Conservation (phyloP, 2,329 filamentous ascomycete genomes). For the Mariannaea sp. region DNA sequence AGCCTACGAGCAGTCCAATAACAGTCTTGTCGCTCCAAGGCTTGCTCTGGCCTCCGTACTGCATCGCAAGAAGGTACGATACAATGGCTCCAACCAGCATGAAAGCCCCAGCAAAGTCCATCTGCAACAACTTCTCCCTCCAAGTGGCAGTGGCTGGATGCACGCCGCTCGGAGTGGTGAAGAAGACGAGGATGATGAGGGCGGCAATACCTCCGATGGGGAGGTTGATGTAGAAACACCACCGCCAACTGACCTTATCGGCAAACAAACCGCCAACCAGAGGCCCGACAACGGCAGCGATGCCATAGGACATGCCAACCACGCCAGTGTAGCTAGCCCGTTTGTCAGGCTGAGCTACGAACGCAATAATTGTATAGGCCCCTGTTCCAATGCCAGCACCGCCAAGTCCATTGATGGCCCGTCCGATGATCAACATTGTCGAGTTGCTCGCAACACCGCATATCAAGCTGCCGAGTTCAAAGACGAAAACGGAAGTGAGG, state of each 20-base stretch:
- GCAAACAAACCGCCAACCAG: constrained; percentile 46
- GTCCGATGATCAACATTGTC: constrained; percentile 55
- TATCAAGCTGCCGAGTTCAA: constrained; percentile 59
- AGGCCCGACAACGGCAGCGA: constrained; percentile 45
- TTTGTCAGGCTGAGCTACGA: constrained; percentile 43
- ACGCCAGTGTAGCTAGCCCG: constrained; percentile 47
- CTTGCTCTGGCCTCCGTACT: constrained; percentile 52
- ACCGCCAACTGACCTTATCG: constrained; percentile 45
- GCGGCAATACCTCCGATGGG: constrained; percentile 44
- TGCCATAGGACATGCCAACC: constrained; percentile 43
- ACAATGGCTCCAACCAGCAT: constrained; percentile 52
- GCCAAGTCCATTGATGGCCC: constrained; percentile 53
- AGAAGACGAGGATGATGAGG: constrained; percentile 47
- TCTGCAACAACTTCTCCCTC: constrained; percentile 53
- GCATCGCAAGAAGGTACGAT: constrained; percentile 51
- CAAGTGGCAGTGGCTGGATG: constrained; percentile 44
- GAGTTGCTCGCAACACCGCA: constrained; percentile 54
- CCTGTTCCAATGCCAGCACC: constrained; percentile 56
- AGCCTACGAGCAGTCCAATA: constrained; percentile 51
- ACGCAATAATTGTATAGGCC: constrained; percentile 56
- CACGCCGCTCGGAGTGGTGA: constrained; percentile 48
- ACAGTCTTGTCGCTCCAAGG: constrained; percentile 48
- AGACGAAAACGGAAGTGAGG: constrained; percentile 53
- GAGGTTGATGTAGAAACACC: constrained; percentile 49
- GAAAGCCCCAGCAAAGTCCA: constrained; percentile 52